Percentiles rank a stretch among this genome's conserved stretches.
Conservation (phyloP, 306 rosid genomes). For the Dalbergia cochinchinensis region DNA sequence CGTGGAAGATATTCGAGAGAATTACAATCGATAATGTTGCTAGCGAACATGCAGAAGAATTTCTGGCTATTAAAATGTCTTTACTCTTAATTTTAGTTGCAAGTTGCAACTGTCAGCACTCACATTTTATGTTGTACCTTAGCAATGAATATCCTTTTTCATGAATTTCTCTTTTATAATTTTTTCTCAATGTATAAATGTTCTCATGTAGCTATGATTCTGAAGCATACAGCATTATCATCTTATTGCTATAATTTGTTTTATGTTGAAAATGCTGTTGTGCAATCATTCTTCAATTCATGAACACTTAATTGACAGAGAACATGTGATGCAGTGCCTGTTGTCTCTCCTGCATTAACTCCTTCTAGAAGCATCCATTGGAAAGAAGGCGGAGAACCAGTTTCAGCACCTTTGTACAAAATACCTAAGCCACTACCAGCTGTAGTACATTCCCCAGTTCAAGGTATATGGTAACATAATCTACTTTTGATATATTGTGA, state of each 20-base stretch:
- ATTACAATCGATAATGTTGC: neutral
- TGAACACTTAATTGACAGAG: conserved; percentile 30
- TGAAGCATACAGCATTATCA: conserved; percentile 19
- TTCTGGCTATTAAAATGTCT: conserved; percentile 20
- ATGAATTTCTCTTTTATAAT: neutral
- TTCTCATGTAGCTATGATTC: neutral
- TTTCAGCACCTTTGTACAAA: conserved; percentile 56
- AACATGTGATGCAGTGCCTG: conserved; percentile 64
- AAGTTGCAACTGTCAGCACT: conserved; percentile 1
- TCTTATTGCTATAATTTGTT: conserved; percentile 9
- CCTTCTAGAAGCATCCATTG: conserved; percentile 55
- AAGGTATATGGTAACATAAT: conserved; percentile 53
- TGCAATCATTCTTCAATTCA: conserved; percentile 30
- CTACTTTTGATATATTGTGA: conserved; percentile 37
- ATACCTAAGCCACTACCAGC: conserved; percentile 57
- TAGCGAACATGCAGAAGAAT: neutral
- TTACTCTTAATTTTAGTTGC: neutral
- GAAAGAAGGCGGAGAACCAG: conserved; percentile 54
- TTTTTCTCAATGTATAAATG: neutral
- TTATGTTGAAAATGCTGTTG: conserved; percentile 8
- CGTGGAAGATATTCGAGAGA: neutral
- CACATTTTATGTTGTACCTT: conserved; percentile 9
- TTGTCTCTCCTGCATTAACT: conserved; percentile 64
- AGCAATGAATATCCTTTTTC: neutral
- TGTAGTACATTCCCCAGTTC: conserved; percentile 52